phyloP scores from a whole-genome alignment of 495 filamentous ascomycete genomes.

The Podospora tetraspora region DNA sequence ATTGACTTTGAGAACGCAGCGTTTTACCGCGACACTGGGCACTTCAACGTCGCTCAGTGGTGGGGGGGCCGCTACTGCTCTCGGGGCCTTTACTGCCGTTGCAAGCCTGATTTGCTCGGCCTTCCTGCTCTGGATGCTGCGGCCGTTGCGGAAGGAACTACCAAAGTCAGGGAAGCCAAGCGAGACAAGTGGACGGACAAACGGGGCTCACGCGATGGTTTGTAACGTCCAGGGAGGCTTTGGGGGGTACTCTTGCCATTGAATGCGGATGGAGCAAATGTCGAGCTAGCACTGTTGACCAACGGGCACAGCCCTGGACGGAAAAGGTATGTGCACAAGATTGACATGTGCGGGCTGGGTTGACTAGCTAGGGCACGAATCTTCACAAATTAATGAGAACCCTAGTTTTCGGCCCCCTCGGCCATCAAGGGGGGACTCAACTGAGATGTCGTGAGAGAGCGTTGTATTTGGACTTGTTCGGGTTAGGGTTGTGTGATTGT shows the following conservation, averaged over 20 bases:
- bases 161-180: not conserved
- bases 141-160: not conserved
- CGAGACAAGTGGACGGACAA: not conserved
- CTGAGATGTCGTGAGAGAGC: too few species aligned
- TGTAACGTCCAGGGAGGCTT: not conserved
- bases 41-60: slow-evolving; percentile 14
- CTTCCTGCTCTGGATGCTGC: not conserved
- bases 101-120: not conserved
- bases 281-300: too few species aligned
- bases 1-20: slow-evolving; percentile 25
- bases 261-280: too few species aligned
- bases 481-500: not conserved
- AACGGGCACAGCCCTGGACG: too few species aligned
- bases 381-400: too few species aligned
- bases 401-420: too few species aligned
- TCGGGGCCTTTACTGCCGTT: not conserved
- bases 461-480: not conserved
- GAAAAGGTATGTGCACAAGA: not conserved
- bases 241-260: not conserved
- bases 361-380: not conserved
- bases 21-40: slow-evolving; percentile 10
- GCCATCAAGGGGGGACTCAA: too few species aligned
- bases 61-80: slow-evolving; percentile 2
- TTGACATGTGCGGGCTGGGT: not conserved
- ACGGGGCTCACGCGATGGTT: not conserved